Evolutionary conservation across 495 filamentous ascomycete species (phyloP).

Genomic region (Platismatia glauca): DNA sequence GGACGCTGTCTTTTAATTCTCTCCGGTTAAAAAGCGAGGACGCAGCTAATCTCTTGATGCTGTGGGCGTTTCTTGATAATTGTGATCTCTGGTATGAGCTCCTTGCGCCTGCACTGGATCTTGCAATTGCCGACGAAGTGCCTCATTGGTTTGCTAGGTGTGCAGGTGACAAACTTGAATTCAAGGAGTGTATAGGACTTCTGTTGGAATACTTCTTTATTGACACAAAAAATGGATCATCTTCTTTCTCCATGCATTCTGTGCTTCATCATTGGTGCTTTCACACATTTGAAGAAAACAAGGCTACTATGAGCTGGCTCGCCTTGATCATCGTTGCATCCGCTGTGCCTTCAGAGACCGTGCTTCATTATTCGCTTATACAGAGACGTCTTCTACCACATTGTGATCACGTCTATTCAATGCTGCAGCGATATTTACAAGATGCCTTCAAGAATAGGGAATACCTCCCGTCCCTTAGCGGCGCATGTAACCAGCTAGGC

Average conservation of each 20-base stretch:
- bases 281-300: slow-evolving; percentile 11
- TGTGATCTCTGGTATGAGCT: slow-evolving; percentile 28
- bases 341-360: not conserved
- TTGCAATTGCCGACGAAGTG: not conserved
- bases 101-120: slow-evolving; percentile 14
- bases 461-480: not conserved
- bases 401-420: slow-evolving; percentile 19
- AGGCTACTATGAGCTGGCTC: not conserved
- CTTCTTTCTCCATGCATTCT: slow-evolving; percentile 32
- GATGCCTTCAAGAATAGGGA: not conserved
- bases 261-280: slow-evolving; percentile 31
- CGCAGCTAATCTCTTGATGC: slow-evolving; percentile 29
- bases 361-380: not conserved
- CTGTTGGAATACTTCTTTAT: slow-evolving; percentile 6
- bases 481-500: not conserved
- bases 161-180: not conserved
- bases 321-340: not conserved
- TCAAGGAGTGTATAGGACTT: slow-evolving; percentile 3
- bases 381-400: slow-evolving; percentile 13
- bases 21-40: slow-evolving; percentile 24
- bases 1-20: slow-evolving; percentile 23
- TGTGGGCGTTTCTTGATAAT: slow-evolving; percentile 32
- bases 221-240: slow-evolving; percentile 19
- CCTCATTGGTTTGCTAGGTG: not conserved
- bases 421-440: not conserved